Base-by-base conservation (phyloP, 768 basidiomycete genomes). In the Lactarius hengduanensis region DNA sequence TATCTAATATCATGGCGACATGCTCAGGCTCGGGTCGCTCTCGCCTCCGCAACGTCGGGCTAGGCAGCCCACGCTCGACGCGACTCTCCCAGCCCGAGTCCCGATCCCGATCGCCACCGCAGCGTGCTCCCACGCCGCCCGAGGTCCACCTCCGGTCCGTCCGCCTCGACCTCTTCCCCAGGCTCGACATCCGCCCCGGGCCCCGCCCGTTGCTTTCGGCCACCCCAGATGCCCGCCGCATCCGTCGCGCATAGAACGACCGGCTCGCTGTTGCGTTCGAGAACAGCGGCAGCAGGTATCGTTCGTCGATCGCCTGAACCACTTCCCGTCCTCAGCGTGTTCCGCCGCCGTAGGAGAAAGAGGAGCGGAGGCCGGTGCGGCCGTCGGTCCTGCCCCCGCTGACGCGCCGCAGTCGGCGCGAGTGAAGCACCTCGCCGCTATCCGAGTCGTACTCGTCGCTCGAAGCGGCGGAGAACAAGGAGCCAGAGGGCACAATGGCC, bases 281-380 rank as follows among this genome's bases (percentile, higher is more conserved):
- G 79, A 94, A 98, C 43, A 98, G 79, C 26, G 96, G 96, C 3
- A 98, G 77, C 22, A 99, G 79, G 75, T 96, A 99, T 70, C 94
- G 84, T 78, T 99, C 95, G 77, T 99, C 96, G 45, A 99, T 78
- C 55, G 89, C 83, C 71, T 95, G 94, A 98, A 99, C 94, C 96
- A 98, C 75, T 92, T 92, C 34, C 92, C 89, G 61, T 53, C 50
- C 5, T 53, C 50, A 13, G 13, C 45, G 18, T 66, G 63, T 67
- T 70, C 62, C 60, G 68, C 45, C n/a, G 10, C 47, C 32, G 55
- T 40, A 15, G 63, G 68, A 4, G 56, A 59, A 18, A 28, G 28
- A 66, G 8, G 55, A 63, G 61, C 9, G 4, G 26, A 22, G 22
- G 22, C 11, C 63, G 20, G 67, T 68, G 1, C 62, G 59, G 30